phyloP scores from a whole-genome alignment of 116 monocot genomes.

The Trichopus zeylanicus region DNA sequence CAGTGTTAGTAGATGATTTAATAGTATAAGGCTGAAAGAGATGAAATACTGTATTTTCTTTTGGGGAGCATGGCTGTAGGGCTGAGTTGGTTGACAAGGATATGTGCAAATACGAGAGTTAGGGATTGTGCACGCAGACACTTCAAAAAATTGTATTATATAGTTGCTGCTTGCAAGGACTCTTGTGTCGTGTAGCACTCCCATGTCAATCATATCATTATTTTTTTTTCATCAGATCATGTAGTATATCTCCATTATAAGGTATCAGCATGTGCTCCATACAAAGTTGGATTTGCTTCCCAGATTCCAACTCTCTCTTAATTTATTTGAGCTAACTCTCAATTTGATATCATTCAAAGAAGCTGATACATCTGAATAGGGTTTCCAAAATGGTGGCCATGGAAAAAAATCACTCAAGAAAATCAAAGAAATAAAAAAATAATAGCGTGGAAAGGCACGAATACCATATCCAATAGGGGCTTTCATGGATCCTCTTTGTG shows the following conservation, averaged over 20 bases:
- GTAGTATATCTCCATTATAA: background rate
- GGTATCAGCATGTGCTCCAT: background rate
- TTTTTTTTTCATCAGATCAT: background rate
- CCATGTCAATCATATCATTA: background rate
- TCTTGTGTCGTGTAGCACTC: background rate
- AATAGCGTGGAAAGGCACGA: too few species aligned
- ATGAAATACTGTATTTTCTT: background rate
- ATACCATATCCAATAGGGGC: too few species aligned
- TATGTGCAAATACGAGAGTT: background rate
- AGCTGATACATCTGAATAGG: background rate
- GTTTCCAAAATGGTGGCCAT: background rate
- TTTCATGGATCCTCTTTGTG: too few species aligned
- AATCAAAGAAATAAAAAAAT: too few species aligned
- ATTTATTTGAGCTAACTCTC: background rate
- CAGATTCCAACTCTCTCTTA: background rate
- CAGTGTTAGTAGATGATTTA: background rate
- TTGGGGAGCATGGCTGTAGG: too few species aligned
- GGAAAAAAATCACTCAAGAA: background rate
- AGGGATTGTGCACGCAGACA: background rate
- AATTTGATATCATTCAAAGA: background rate
- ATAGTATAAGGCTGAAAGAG: background rate
- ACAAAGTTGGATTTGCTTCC: background rate
- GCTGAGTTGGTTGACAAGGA: conserved; percentile 1
- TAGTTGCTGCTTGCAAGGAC: background rate
- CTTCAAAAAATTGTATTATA: background rate